Evolutionary conservation across 129 eudicot genomes (phyloP).

Genomic region (Logfia minima): DNA sequence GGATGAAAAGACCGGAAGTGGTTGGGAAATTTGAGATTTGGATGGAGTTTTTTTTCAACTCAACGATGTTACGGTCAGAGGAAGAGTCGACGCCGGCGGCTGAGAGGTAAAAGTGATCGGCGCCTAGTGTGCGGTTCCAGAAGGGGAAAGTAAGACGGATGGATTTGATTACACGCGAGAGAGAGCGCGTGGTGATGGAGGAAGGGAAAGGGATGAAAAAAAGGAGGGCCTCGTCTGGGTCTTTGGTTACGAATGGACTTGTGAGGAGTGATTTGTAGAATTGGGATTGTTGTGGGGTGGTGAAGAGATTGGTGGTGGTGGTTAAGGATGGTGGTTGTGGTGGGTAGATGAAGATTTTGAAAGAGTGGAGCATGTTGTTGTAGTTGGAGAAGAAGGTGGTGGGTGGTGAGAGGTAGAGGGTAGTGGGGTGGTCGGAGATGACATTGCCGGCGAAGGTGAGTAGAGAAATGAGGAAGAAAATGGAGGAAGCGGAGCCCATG

Average conservation of each 20-base stretch:
- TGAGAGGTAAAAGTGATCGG: slow-evolving; percentile 82
- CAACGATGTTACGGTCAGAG: slow-evolving; percentile 70
- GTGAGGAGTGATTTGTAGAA: slow-evolving; percentile 50
- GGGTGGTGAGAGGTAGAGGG: slow-evolving; percentile 50
- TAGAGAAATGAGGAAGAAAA: slow-evolving; percentile 36
- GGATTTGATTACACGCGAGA: slow-evolving; percentile 53
- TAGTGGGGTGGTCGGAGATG: slow-evolving; percentile 30
- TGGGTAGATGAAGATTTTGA: slow-evolving; percentile 66
- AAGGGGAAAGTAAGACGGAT: slow-evolving; percentile 49
- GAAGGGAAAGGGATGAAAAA: slow-evolving; percentile 59
- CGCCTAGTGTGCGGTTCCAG: slow-evolving; percentile 90
- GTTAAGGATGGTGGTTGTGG: slow-evolving; percentile 18
- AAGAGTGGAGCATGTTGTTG: slow-evolving; percentile 58
- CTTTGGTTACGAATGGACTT: slow-evolving; percentile 44
- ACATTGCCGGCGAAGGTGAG: slow-evolving; percentile 37
- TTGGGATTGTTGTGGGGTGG: slow-evolving; percentile 41
- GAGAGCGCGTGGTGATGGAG: slow-evolving; percentile 54
- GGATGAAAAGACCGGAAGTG: slow-evolving; percentile 59
- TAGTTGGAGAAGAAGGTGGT: slow-evolving; percentile 61
- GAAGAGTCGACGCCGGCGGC: slow-evolving; percentile 61
- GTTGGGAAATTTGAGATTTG: slow-evolving; percentile 73
- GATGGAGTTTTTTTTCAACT: slow-evolving; percentile 79
- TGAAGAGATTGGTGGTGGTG: slow-evolving; percentile 27
- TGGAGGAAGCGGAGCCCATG: slow-evolving; percentile 16
- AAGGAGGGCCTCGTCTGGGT: slow-evolving; percentile 61